These are phyloP conservation scores for Xylaria sp. DNA, from an alignment of 2,329 filamentous ascomycete species.

Conservation along the genomic window DNA sequence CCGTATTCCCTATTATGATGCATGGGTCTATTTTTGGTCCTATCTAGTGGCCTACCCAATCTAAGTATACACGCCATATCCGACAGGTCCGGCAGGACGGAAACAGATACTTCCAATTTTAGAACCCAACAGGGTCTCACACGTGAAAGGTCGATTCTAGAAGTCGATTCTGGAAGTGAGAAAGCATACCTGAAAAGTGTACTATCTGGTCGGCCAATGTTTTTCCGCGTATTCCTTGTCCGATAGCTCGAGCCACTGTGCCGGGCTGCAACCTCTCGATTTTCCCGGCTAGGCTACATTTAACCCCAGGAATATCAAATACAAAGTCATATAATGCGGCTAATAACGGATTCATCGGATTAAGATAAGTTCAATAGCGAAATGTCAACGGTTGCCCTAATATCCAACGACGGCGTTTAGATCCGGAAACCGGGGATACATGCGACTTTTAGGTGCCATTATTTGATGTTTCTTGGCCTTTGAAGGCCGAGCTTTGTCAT, in stretches of 20 bases:
- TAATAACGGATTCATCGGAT: slow-evolving; percentile 6
- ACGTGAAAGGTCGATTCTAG: slow-evolving; percentile 4
- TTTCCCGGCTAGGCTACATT: slow-evolving; percentile 22
- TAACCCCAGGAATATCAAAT: not conserved
- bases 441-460: not conserved
- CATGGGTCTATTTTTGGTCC: slow-evolving; percentile 22
- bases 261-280: slow-evolving; percentile 1
- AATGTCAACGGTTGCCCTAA: not conserved
- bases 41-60: slow-evolving; percentile 4
- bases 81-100: slow-evolving; percentile 23
- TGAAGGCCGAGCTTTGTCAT: not conserved
- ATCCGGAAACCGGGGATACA: not conserved
- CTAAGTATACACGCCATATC: slow-evolving; percentile 1
- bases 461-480: not conserved
- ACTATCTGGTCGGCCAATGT: not conserved
- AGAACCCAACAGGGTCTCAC: slow-evolving; percentile 16
- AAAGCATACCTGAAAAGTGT: not conserved
- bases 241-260: not conserved
- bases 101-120: slow-evolving; percentile 28
- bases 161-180: slow-evolving; percentile 6
- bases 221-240: not conserved
- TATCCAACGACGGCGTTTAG: not conserved
- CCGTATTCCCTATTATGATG: not conserved
- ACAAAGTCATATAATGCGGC: slow-evolving; percentile 13
- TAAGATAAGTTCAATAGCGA: not conserved